phyloP scores from a whole-genome alignment of 2,329 filamentous ascomycete species.

The Lojkania enalia region DNA sequence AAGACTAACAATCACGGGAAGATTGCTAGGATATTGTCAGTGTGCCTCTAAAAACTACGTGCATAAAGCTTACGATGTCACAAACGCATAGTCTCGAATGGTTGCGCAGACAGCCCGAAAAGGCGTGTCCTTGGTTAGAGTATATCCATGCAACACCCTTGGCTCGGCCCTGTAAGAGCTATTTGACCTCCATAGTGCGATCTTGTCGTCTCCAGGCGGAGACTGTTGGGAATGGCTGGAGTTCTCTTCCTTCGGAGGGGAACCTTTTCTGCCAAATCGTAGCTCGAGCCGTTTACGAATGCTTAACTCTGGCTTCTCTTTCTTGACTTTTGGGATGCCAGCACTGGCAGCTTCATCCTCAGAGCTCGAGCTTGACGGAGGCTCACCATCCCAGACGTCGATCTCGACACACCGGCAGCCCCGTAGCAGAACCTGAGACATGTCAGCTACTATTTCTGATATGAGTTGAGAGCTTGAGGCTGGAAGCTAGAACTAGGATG shows the following conservation, averaged over 20 bases:
- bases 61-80: slow-evolving; percentile 53
- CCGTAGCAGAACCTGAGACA: slow-evolving; percentile 65
- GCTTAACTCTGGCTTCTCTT: slow-evolving; percentile 24
- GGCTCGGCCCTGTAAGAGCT: slow-evolving; percentile 61
- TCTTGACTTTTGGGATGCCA: slow-evolving; percentile 23
- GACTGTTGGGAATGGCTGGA: slow-evolving; percentile 14
- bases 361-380: slow-evolving; percentile 47
- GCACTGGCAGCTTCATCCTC: slow-evolving; percentile 34
- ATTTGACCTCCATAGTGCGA: slow-evolving; percentile 39
- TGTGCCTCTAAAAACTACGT: neutral
- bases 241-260: slow-evolving; percentile 24
- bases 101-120: slow-evolving; percentile 86
- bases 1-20: slow-evolving; percentile 88
- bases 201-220: slow-evolving; percentile 20
- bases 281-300: slow-evolving; percentile 42
- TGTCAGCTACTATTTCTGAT: too few species aligned
- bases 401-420: slow-evolving; percentile 93
- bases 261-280: slow-evolving; percentile 35
- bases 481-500: neutral
- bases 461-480: too few species aligned
- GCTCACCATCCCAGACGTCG: slow-evolving; percentile 84
- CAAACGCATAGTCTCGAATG: slow-evolving; percentile 78
- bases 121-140: slow-evolving; percentile 79
- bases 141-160: slow-evolving; percentile 78
- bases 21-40: slow-evolving; percentile 50